Conservation (phyloP, 1,284 basidiomycete species). For the Taiwanofungus camphoratus region DNA sequence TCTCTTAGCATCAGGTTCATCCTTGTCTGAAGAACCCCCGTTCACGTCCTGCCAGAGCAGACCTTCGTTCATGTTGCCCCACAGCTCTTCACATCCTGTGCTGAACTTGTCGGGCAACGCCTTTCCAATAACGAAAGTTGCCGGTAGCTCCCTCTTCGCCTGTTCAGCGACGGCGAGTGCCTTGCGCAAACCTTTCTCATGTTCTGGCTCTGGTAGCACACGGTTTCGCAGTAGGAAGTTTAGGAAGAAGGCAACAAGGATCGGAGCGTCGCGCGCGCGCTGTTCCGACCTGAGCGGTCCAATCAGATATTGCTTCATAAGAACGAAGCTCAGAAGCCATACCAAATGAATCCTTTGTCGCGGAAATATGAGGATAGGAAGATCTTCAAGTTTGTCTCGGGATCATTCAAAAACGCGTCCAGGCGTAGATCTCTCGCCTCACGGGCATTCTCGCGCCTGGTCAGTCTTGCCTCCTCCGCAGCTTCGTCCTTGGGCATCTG, state of each 20-base stretch:
- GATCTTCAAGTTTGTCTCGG: conserved; percentile 44
- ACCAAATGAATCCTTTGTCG: conserved; percentile 61
- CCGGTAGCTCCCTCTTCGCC: conserved; percentile 53
- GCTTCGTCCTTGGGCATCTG: conserved; percentile 1
- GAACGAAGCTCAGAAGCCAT: not conserved
- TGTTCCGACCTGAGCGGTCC: conserved; percentile 35
- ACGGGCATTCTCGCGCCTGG: conserved; percentile 29
- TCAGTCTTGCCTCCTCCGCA: conserved; percentile 13
- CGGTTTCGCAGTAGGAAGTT: conserved; percentile 52
- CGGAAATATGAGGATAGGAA: conserved; percentile 65
- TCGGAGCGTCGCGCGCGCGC: conserved; percentile 38
- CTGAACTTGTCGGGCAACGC: conserved; percentile 52
- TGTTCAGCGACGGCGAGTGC: conserved; percentile 42
- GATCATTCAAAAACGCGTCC: conserved; percentile 50
- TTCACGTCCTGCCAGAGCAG: conserved; percentile 10
- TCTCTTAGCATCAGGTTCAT: conserved; percentile 22
- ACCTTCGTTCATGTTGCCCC: conserved; percentile 35
- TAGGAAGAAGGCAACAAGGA: conserved; percentile 56
- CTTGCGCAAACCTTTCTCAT: conserved; percentile 40
- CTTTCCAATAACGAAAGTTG: conserved; percentile 46
- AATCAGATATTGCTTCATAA: conserved; percentile 1
- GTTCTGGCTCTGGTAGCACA: conserved; percentile 40
- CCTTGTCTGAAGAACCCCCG: conserved; percentile 5
- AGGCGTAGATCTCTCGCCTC: conserved; percentile 39
- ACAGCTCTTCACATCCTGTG: conserved; percentile 39